These are phyloP conservation scores for Hermanozyma aechmeae DNA, from an alignment of 805 yeast species.

Conservation along the genomic window DNA sequence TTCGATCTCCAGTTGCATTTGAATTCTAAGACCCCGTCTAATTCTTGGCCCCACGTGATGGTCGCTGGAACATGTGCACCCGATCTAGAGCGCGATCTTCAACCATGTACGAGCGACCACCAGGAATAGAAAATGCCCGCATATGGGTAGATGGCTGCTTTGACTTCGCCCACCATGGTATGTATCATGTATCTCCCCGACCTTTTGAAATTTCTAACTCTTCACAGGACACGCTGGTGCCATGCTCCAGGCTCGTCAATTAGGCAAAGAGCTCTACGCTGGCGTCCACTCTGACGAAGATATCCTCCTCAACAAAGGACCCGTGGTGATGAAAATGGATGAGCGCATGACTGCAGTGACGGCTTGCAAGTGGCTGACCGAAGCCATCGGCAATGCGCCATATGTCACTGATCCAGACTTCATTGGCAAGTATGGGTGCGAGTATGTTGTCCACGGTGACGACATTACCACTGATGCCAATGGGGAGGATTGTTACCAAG, in stretches of 20 bases:
- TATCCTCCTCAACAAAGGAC: constrained; percentile 77
- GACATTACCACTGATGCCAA: constrained; percentile 95
- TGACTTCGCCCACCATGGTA: constrained; percentile 94
- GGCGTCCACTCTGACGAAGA: constrained; percentile 94
- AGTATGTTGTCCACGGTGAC: constrained; percentile 96
- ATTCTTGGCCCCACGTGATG: no score
- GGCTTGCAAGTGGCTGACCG: constrained; percentile 84
- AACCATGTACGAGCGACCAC: constrained; percentile 32
- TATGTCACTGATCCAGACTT: constrained; percentile 84
- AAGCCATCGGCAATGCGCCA: constrained; percentile 71
- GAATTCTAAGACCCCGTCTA: no score
- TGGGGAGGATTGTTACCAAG: constrained; percentile 88
- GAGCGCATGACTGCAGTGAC: constrained; percentile 82
- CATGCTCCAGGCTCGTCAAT: constrained; percentile 80
- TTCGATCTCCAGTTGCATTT: no score
- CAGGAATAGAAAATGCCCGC: constrained; percentile 35
- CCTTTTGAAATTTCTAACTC: constrained; percentile 14
- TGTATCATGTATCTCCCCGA: constrained; percentile 9
- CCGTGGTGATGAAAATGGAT: constrained; percentile 77
- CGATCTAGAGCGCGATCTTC: no score
- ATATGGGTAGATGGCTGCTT: constrained; percentile 98
- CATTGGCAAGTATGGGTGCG: constrained; percentile 66
- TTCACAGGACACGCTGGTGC: constrained; percentile 91
- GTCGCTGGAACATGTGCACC: no score
- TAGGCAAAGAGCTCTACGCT: constrained; percentile 66